A percentile compares a stretch with the other conserved stretches of the same genome.
phyloP scores from a whole-genome alignment of 2,329 filamentous ascomycete genomes.

The Albifimbria verrucaria region DNA sequence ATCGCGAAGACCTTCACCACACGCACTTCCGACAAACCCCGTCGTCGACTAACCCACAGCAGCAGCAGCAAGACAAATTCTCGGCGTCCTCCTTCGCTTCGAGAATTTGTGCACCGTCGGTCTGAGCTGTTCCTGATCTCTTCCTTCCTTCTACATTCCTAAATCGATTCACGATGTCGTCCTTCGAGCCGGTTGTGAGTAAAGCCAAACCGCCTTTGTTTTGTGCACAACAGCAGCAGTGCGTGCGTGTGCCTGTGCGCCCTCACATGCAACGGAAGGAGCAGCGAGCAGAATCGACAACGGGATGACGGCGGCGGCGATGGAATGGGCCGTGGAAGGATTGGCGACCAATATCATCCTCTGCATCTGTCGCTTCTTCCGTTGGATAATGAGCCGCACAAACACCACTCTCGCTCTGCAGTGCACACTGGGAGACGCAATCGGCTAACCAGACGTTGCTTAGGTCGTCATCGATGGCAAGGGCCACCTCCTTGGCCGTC shows the following conservation, averaged over 20 bases:
- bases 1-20: slow-evolving; percentile 38
- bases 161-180: slow-evolving; percentile 57
- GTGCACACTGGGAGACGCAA: slow-evolving; percentile 19
- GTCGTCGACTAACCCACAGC: slow-evolving; percentile 38
- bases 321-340: no score
- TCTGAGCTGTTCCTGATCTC: no score
- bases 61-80: slow-evolving; percentile 35
- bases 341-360: no score
- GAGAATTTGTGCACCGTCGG: slow-evolving; percentile 36
- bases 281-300: no score
- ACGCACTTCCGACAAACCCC: slow-evolving; percentile 23
- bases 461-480: slow-evolving; percentile 99
- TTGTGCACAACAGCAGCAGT: no score
- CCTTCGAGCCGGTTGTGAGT: slow-evolving; percentile 71
- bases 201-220: slow-evolving; percentile 6
- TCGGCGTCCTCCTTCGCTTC: slow-evolving; percentile 34
- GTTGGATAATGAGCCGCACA: not conserved
- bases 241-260: not conserved
- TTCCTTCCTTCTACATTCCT: slow-evolving; percentile 26
- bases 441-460: slow-evolving; percentile 10
- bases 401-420: not conserved
- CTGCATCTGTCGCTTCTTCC: not conserved
- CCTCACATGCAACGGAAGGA: no score
- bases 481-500: slow-evolving; percentile 98
- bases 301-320: no score